These are phyloP conservation scores for Lagenidium sp. DNA, from an alignment of 352 stramenopile genomes.

Conservation along the genomic window DNA sequence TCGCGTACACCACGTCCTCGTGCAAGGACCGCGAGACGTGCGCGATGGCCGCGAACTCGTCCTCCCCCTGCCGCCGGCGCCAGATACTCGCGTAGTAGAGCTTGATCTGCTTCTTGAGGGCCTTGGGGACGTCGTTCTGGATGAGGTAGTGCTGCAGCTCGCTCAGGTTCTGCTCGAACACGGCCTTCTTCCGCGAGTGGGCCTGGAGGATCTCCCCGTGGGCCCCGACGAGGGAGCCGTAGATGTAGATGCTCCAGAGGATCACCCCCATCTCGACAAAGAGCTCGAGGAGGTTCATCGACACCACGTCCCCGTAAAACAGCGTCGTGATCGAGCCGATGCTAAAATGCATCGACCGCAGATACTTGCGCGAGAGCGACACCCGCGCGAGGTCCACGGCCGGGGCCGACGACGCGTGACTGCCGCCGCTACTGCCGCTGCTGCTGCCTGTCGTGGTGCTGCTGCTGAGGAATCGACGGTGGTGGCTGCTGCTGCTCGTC, in stretches of 20 bases:
- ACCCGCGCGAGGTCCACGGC: slow-evolving; percentile 20
- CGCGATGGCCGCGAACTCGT: slow-evolving; percentile 38
- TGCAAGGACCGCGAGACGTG: slow-evolving; percentile 39
- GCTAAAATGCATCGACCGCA: slow-evolving; percentile 51
- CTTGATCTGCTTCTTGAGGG: slow-evolving; percentile 59
- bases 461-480: too few relatives aligned
- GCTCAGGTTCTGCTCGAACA: slow-evolving; percentile 53
- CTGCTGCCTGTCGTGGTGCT: too few relatives aligned
- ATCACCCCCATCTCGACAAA: slow-evolving; percentile 46
- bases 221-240: slow-evolving; percentile 45
- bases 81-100: slow-evolving; percentile 63
- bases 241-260: slow-evolving; percentile 63
- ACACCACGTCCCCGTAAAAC: slow-evolving; percentile 62
- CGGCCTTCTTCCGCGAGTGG: slow-evolving; percentile 30
- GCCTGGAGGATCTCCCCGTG: slow-evolving; percentile 44
- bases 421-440: too few relatives aligned
- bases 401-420: slow-evolving; percentile 1
- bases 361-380: slow-evolving; percentile 42
- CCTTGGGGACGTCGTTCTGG: slow-evolving; percentile 57
- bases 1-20: slow-evolving; percentile 52
- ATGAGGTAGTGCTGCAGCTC: slow-evolving; percentile 66
- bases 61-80: slow-evolving; percentile 34
- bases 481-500: slow-evolving; percentile 1
- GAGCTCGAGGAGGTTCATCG: slow-evolving; percentile 57
- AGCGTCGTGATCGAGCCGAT: slow-evolving; percentile 60